Evolutionary conservation across 163 green algal species (phyloP), one percentile per base, ranked within the genome.

Genomic region (Coccomyxa subellipsoidea): DNA sequence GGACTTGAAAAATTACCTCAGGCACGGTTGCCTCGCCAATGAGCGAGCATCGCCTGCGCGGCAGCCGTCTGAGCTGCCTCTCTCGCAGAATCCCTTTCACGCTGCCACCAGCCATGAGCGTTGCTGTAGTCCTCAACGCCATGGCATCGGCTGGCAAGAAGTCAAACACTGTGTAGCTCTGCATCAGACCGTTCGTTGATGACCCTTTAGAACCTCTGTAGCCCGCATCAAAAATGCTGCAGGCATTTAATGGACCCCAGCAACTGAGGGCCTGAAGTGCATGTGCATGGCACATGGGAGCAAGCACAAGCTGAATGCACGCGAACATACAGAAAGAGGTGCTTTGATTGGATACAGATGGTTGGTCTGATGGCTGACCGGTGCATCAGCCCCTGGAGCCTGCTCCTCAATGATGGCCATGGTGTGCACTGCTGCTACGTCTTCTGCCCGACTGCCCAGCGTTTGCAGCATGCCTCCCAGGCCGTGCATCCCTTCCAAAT

Each of bases 371-470:
- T 59, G 23, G 47, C 47, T 59, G 47, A 59, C 47, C 47, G 23
- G 47, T 59, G 47, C 23, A 1, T 59, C 47, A 59, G 47, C 47
- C 47, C 47, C 47, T 21, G 47, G 47, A 5, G 5, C 47, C 47
- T 59, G 47, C 47, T 76, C 73, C 73, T 84, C 81, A 77, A 84
- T 84, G 36, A 54, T 81, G 53, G 53, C 77, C 81, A 84, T 84
- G 27, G 73, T 76, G 9, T 69, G 54, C 27, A 72, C 25, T 15
- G 81, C 69, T 39, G 73, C 53, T 8, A 77, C 29, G n/a, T 73
- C 53, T 21, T 80, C 70, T 37, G n/a, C 66, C 29, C 21, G 29
- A 4, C 32, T 73, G 18, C 66, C 66, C 29, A 73, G 66, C 29
- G 2, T 7, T n/a, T 73, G 31, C 8, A 73, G 27, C 2, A n/a